Percentiles rank a stretch among this genome's conserved stretches.
These are phyloP conservation scores for Blastobotrys apis DNA, from an alignment of 1,139 yeast species.

Conservation along the genomic window DNA sequence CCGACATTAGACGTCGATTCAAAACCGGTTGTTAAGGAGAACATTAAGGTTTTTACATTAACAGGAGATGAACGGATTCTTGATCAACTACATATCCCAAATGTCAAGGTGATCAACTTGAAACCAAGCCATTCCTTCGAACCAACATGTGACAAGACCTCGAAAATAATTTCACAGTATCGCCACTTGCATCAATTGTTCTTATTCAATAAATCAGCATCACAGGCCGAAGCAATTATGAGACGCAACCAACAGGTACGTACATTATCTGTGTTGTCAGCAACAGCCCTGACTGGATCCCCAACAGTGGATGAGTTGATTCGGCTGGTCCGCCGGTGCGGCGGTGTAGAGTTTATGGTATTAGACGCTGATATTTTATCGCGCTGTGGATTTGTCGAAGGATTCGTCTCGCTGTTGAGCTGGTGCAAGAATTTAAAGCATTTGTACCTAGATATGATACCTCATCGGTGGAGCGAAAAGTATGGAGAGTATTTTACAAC, in stretches of 20 bases:
- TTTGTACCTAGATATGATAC: conserved; percentile 3
- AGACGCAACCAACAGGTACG: neutral
- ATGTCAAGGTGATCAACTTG: neutral
- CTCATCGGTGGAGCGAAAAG: conserved; percentile 1
- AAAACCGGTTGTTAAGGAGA: neutral
- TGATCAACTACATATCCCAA: neutral
- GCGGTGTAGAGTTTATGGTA: neutral
- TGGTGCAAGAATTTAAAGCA: conserved; percentile 1
- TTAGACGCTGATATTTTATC: conserved; percentile 2
- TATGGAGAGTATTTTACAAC: conserved; percentile 1
- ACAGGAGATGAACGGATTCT: neutral
- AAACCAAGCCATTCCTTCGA: too few species aligned
- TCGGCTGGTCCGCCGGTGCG: conserved; percentile 1
- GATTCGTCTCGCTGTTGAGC: neutral
- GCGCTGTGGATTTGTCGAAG: conserved; percentile 9
- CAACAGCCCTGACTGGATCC: conserved; percentile 6
- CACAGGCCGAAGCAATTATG: neutral
- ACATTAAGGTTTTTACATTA: neutral
- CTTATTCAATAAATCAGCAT: neutral
- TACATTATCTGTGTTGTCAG: neutral
- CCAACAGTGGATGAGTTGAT: conserved; percentile 9
- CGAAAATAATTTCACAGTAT: neutral
- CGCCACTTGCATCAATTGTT: neutral
- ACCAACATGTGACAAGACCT: neutral
- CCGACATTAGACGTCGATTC: neutral